Percentiles rank a stretch among this genome's conserved stretches.
phyloP scores from a whole-genome alignment of 495 filamentous ascomycete genomes.

The Hyaloscypha finlandica region DNA sequence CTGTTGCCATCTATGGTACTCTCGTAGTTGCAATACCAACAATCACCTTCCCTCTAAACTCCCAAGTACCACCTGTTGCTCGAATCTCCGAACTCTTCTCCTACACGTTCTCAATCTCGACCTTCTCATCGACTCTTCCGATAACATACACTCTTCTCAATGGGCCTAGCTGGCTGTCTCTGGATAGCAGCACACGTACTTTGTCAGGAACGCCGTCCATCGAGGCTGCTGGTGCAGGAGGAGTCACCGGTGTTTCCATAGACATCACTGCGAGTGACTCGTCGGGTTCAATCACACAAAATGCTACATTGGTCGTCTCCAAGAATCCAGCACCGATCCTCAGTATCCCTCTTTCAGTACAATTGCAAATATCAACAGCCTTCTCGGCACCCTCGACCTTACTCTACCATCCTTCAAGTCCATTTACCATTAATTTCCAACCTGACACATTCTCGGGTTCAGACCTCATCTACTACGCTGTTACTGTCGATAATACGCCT shows the following conservation, averaged over 20 bases:
- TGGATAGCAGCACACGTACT: conserved; percentile 57
- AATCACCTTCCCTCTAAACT: conserved; percentile 65
- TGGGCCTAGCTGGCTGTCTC: conserved; percentile 64
- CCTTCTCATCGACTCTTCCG: conserved; percentile 55
- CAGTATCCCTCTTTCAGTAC: conserved; percentile 15
- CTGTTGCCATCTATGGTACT: conserved; percentile 1
- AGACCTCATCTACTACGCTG: conserved; percentile 68
- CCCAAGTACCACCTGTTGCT: conserved; percentile 73
- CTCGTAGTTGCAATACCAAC: conserved; percentile 36
- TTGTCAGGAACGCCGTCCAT: conserved; percentile 59
- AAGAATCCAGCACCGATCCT: conserved; percentile 50
- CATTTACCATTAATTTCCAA: conserved; percentile 28
- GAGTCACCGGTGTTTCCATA: conserved; percentile 53
- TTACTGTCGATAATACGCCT: conserved; percentile 73
- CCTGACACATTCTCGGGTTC: conserved; percentile 27
- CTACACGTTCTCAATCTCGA: conserved; percentile 64
- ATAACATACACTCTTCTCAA: conserved; percentile 59
- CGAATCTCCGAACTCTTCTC: conserved; percentile 56
- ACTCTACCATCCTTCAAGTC: conserved; percentile 25
- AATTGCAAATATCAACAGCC: conserved; percentile 17
- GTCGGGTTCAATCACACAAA: conserved; percentile 51
- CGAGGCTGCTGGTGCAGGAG: conserved; percentile 48
- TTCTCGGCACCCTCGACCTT: conserved; percentile 28
- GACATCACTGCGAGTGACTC: conserved; percentile 54
- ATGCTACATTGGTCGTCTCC: conserved; percentile 58